These are phyloP conservation scores for Babesia ovata DNA, from an alignment of 169 alveolate species.

Conservation along the genomic window DNA sequence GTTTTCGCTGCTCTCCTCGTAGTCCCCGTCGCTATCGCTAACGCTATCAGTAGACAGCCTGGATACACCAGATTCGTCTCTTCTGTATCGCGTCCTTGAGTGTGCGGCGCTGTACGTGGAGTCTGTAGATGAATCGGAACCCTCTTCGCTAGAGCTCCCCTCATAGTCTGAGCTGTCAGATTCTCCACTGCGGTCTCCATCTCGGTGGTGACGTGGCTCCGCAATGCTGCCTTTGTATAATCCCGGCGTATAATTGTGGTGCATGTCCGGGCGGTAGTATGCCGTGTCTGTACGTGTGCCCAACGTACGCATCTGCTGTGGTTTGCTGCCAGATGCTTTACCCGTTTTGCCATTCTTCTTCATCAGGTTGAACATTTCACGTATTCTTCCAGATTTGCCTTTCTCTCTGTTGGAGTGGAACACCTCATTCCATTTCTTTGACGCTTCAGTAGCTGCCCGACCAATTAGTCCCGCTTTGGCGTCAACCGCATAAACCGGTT, in stretches of 20 bases:
- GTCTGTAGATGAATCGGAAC: background rate
- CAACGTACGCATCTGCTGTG: background rate
- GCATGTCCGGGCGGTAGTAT: background rate
- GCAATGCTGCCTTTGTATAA: background rate
- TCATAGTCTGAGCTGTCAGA: background rate
- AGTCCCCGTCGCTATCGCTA: background rate
- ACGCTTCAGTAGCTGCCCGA: background rate
- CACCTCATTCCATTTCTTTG: background rate
- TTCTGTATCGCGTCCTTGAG: background rate
- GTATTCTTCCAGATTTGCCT: background rate
- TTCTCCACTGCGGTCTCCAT: background rate
- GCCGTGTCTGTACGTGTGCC: background rate
- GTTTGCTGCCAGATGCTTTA: background rate
- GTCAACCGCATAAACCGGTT: conserved; percentile 53
- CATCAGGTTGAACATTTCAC: background rate
- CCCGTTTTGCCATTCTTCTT: background rate
- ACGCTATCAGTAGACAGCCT: background rate
- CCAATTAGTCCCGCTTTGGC: background rate
- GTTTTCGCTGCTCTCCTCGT: background rate
- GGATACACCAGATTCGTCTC: background rate
- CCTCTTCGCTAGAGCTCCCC: background rate
- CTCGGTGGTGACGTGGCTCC: background rate
- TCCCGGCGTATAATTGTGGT: background rate
- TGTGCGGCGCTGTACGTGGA: background rate
- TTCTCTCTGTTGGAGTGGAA: background rate